These are phyloP conservation scores for Picochlorum sp. DNA, from an alignment of 139 green algal genomes.

Conservation along the genomic window DNA sequence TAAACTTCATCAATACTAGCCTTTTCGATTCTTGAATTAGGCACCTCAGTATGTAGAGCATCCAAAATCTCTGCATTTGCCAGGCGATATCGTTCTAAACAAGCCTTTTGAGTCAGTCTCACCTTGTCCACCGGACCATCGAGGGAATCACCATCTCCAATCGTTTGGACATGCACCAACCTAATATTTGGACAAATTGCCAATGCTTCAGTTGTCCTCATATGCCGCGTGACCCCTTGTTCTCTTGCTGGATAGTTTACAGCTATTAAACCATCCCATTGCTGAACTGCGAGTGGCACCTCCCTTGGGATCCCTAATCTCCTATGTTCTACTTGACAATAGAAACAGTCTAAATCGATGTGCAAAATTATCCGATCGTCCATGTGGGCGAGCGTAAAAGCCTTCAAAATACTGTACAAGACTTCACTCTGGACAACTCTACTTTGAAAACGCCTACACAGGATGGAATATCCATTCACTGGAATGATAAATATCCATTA, in stretches of 20 bases:
- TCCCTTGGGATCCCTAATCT: constrained; percentile 55
- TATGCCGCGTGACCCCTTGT: constrained; percentile 69
- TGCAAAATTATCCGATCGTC: constrained; percentile 43
- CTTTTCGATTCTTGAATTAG: constrained; percentile 50
- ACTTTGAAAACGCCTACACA: no score
- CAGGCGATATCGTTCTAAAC: constrained; percentile 46
- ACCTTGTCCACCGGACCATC: background rate
- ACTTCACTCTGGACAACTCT: no score
- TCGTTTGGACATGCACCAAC: constrained; percentile 80
- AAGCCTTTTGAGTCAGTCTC: constrained; percentile 58
- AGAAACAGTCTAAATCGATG: constrained; percentile 61
- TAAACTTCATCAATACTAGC: constrained; percentile 89
- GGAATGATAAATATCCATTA: no score
- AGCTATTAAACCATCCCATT: constrained; percentile 76
- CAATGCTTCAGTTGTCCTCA: constrained; percentile 60
- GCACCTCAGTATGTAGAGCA: constrained; percentile 36
- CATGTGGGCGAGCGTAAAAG: background rate
- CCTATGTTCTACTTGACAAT: constrained; percentile 69
- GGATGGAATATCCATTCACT: no score
- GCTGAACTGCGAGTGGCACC: constrained; percentile 71
- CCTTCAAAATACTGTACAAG: no score
- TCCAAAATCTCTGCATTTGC: constrained; percentile 33
- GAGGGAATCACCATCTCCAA: constrained; percentile 33
- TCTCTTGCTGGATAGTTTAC: constrained; percentile 85
- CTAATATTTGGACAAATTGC: constrained; percentile 67